Conservation (phyloP, 2,329 filamentous ascomycete species). For the Uncinocarpus reesii region DNA sequence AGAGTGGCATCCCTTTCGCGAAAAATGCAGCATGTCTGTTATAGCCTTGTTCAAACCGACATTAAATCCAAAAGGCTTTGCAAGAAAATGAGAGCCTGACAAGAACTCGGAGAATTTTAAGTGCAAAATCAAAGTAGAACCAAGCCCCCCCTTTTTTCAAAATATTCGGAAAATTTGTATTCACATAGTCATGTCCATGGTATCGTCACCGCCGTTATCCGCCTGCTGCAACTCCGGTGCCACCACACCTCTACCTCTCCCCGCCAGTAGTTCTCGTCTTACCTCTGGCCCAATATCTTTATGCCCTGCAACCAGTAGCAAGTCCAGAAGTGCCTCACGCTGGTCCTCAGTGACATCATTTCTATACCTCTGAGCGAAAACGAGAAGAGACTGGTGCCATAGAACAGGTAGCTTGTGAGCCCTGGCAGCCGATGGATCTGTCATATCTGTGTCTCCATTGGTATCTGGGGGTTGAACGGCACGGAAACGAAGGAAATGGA, state of each 20-base stretch:
- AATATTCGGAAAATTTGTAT: neutral
- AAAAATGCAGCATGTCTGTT: too few species aligned
- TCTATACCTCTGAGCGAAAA: conserved; percentile 87
- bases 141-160: neutral
- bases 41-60: too few species aligned
- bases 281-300: conserved; percentile 84
- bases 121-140: too few species aligned
- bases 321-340: conserved; percentile 77
- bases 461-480: conserved; percentile 52
- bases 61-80: too few species aligned
- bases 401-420: conserved; percentile 69
- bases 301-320: conserved; percentile 76
- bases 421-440: conserved; percentile 41
- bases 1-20: too few species aligned
- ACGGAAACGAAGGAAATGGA: conserved; percentile 89
- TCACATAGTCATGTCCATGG: conserved; percentile 59
- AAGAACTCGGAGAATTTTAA: too few species aligned
- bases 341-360: conserved; percentile 96
- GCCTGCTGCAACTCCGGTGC: conserved; percentile 38
- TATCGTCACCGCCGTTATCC: conserved; percentile 66
- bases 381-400: conserved; percentile 88
- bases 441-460: conserved; percentile 44
- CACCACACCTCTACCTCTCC: conserved; percentile 70
- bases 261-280: conserved; percentile 74
- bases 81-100: too few species aligned